Evolutionary conservation across 805 yeast species (phyloP).

Genomic region (Candida arabinofermentans): DNA sequence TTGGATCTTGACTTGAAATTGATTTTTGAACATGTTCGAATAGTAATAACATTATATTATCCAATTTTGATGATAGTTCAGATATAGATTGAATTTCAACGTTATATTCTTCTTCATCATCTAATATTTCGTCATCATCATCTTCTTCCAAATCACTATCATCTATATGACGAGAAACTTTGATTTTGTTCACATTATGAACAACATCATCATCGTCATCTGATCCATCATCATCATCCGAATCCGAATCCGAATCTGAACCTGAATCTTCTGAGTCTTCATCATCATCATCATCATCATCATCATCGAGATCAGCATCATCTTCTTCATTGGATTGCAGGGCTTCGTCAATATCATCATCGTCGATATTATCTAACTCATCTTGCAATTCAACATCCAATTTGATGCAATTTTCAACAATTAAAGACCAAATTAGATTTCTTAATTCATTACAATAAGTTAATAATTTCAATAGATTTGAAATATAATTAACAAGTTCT

Average conservation of each 20-base stretch:
- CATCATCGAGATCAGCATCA: conserved; percentile 26
- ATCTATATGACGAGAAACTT: conserved; percentile 25
- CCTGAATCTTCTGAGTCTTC: neutral
- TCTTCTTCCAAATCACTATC: conserved; percentile 28
- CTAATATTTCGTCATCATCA: conserved; percentile 31
- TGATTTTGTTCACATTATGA: conserved; percentile 4
- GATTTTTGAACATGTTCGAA: conserved; percentile 46
- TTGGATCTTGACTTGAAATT: conserved; percentile 47
- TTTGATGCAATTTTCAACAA: conserved; percentile 76
- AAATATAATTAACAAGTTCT: conserved; percentile 57
- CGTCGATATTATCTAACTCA: conserved; percentile 81
- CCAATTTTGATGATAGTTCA: conserved; percentile 65
- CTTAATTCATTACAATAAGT: conserved; percentile 75
- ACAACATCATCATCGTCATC: conserved; percentile 28
- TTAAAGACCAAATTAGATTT: conserved; percentile 70
- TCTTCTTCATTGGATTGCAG: conserved; percentile 30
- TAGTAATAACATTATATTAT: conserved; percentile 57
- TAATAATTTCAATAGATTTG: conserved; percentile 55
- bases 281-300: conserved; percentile 31
- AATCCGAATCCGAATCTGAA: conserved; percentile 19
- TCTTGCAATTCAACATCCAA: conserved; percentile 91
- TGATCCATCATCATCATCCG: conserved; percentile 19
- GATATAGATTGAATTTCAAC: conserved; percentile 45
- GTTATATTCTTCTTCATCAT: conserved; percentile 45
- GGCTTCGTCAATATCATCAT: conserved; percentile 55